A percentile compares a stretch with the other conserved stretches of the same genome.
These are phyloP conservation scores for Fraxinus velutina DNA, from an alignment of 305 asterid genomes.

Conservation along the genomic window DNA sequence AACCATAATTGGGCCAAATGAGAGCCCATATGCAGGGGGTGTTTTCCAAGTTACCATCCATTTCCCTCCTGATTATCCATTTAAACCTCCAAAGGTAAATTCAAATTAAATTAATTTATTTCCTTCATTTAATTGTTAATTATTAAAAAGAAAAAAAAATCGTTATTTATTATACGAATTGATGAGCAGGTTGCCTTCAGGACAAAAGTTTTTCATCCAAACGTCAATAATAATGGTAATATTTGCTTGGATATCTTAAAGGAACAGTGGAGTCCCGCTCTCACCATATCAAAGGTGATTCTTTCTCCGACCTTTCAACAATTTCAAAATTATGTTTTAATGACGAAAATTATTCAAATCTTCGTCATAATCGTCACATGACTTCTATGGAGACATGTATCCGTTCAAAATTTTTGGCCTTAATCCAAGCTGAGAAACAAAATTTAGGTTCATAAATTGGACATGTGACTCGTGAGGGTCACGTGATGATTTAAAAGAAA, in stretches of 20 bases:
- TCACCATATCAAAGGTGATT: constrained; percentile 80
- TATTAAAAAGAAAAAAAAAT: not conserved
- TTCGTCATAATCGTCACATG: not conserved
- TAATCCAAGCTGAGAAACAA: not conserved
- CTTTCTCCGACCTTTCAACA: not conserved
- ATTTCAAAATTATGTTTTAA: not conserved
- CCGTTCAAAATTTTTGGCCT: not conserved
- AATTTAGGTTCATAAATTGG: not conserved
- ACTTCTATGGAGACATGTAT: not conserved
- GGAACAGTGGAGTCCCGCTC: constrained; percentile 98
- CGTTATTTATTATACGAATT: not conserved
- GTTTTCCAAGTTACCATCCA: constrained; percentile 86
- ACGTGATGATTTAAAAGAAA: not conserved
- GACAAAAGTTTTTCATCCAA: constrained; percentile 88
- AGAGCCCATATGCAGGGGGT: constrained; percentile 82
- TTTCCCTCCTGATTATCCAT: constrained; percentile 84
- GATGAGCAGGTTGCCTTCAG: constrained; percentile 72
- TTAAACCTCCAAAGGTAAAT: constrained; percentile 87
- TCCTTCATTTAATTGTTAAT: not conserved
- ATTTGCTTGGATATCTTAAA: constrained; percentile 84
- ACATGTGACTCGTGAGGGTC: not conserved
- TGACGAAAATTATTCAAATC: not conserved
- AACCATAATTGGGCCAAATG: constrained; percentile 84
- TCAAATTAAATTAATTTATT: not conserved
- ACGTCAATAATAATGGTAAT: constrained; percentile 78